Conservation (phyloP, 2,329 filamentous ascomycete species). For the Penicillium brevicompactum region DNA sequence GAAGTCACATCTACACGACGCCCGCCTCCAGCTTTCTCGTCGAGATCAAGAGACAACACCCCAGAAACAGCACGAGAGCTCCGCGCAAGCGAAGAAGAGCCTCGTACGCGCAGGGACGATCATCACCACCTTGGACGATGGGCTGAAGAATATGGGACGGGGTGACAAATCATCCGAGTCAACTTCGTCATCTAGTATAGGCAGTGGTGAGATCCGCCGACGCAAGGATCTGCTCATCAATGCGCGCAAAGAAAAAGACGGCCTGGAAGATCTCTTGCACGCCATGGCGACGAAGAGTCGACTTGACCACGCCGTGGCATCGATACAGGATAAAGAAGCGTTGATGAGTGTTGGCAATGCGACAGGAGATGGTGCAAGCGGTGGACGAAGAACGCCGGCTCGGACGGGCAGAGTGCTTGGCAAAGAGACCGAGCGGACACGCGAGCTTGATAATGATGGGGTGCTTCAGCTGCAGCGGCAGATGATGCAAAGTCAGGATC, state of each 20-base stretch:
- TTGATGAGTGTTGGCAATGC: conserved; percentile 36
- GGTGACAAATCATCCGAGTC: conserved; percentile 27
- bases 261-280: conserved; percentile 61
- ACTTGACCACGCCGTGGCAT: conserved; percentile 50
- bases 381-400: conserved; percentile 29
- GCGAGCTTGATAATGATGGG: conserved; percentile 65
- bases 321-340: conserved; percentile 49
- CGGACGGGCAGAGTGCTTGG: conserved; percentile 53
- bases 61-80: conserved; percentile 64
- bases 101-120: conserved; percentile 60
- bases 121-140: conserved; percentile 59
- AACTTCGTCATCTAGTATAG: conserved; percentile 55
- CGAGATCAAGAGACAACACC: conserved; percentile 62
- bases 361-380: conserved; percentile 6
- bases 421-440: conserved; percentile 62
- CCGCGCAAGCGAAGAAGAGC: conserved; percentile 61
- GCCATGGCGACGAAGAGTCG: conserved; percentile 57
- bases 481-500: conserved; percentile 63
- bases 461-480: conserved; percentile 65
- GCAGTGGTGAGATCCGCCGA: conserved; percentile 63
- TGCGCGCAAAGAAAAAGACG: conserved; percentile 63
- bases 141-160: conserved; percentile 48
- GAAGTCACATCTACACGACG: conserved; percentile 63
- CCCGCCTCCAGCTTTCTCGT: conserved; percentile 59
- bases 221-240: conserved; percentile 60